Evolutionary conservation across 129 eudicot genomes (phyloP), one percentile per base, ranked within the genome.

Genomic region (Chrysanthemum seticuspe): DNA sequence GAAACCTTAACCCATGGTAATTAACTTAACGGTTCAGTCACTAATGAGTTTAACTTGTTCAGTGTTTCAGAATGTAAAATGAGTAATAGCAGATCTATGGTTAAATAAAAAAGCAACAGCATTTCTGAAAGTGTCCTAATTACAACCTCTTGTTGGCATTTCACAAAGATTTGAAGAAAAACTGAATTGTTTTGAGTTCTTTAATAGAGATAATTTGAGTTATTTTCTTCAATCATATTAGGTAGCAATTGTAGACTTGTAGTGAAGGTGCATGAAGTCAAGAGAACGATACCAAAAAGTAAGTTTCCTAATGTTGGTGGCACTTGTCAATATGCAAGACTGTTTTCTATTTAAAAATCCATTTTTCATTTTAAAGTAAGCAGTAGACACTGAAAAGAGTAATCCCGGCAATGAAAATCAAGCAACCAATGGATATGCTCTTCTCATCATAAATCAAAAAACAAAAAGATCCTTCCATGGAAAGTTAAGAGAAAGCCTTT

Each of bases 1-100:
- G 53, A 65, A 14, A 65, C 52, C 3, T 60, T 16, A 65, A 23
- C 27, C 16, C 4, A 40, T 27, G 8, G n/a, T 65, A 3, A 65
- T 9, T 5, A 40, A 65, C 5, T 29, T 65, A 10, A 65, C 16
- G 29, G 70, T 65, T 3, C 70, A 65, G 70, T 44, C 70, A 29
- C 70, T 65, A 16, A 16, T 25, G 40, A 15, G 48, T 45, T 4
- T 45, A 65, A 18, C 71, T 66, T 66, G 56, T n/a, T n/a, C n/a
- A 66, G 14, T 16, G 54, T 45, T 40, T 45, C 56, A 66, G 34
- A 40, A 13, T 66, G 19, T 16, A 4, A 45, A 66, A 11, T 6
- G 15, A 2, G 9, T 31, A 40, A 62, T 45, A 45, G 59, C 45
- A 45, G 68, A 18, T 59, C 50, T 36, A 16, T 27, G 4, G 44